Evolutionary conservation across 331 rosid genomes (phyloP).

Genomic region (Malus hybrid): DNA sequence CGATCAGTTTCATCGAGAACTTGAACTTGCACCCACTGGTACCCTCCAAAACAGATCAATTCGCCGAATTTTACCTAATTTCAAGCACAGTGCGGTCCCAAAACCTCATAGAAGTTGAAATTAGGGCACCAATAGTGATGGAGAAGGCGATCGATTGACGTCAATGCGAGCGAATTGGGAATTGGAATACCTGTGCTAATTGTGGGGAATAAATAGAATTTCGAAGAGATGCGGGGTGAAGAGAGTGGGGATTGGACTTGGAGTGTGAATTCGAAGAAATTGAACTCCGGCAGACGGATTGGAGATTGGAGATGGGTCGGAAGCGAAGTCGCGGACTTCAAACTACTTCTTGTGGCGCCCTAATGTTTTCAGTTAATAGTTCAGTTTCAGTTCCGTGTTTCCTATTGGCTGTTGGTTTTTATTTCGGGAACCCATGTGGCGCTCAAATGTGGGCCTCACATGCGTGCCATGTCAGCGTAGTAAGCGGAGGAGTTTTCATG

Average conservation of each 20-base stretch:
- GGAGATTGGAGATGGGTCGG: background rate
- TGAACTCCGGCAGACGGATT: background rate
- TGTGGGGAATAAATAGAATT: conserved; percentile 17
- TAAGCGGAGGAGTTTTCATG: too few relatives aligned
- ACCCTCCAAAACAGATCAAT: conserved; percentile 12
- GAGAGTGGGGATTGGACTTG: background rate
- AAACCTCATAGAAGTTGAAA: conserved; percentile 19
- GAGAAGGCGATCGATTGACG: conserved; percentile 33
- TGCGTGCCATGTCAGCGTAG: too few relatives aligned
- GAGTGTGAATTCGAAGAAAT: background rate
- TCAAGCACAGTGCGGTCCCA: background rate
- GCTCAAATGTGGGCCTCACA: too few relatives aligned
- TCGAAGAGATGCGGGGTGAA: background rate
- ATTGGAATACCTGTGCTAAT: background rate
- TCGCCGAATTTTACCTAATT: conserved; percentile 1
- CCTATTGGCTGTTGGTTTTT: background rate
- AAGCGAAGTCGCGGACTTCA: background rate
- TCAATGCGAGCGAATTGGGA: conserved; percentile 1
- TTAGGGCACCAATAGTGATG: conserved; percentile 4
- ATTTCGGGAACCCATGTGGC: too few relatives aligned
- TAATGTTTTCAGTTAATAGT: conserved; percentile 7
- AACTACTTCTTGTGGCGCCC: conserved; percentile 4
- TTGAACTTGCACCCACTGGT: background rate
- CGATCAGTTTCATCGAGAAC: conserved; percentile 11
- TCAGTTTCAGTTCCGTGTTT: conserved; percentile 19